A percentile compares a stretch with the other conserved stretches of the same genome.
phyloP scores from a whole-genome alignment of 148 eudicot genomes.

The Arbutus unedo region DNA sequence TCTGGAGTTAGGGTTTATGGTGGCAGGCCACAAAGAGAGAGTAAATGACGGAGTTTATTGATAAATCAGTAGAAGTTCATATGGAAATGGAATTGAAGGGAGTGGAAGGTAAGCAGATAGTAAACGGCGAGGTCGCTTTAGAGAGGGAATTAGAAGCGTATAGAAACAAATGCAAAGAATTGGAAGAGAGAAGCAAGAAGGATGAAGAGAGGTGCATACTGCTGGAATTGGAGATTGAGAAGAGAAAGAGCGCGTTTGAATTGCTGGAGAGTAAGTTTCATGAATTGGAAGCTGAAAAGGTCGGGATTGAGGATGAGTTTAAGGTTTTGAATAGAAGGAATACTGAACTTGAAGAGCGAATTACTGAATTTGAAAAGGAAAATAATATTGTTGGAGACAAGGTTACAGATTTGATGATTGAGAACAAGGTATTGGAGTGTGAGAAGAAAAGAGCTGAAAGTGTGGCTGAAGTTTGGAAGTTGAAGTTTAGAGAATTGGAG shows the following conservation, averaged over 20 bases:
- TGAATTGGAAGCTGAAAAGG: slow-evolving; percentile 31
- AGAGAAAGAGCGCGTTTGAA: slow-evolving; percentile 20
- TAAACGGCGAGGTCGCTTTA: background rate
- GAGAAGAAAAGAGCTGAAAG: slow-evolving; percentile 46
- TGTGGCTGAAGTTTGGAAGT: slow-evolving; percentile 43
- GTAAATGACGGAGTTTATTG: slow-evolving; percentile 9
- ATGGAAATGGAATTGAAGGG: background rate
- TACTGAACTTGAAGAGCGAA: slow-evolving; percentile 19
- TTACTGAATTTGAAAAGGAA: slow-evolving; percentile 7
- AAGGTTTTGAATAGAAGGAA: slow-evolving; percentile 34
- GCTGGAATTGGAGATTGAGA: slow-evolving; percentile 23
- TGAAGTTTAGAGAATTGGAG: slow-evolving; percentile 47
- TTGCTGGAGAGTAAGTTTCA: slow-evolving; percentile 26
- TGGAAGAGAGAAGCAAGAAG: slow-evolving; percentile 22
- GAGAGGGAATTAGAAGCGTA: slow-evolving; percentile 1
- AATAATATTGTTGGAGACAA: background rate
- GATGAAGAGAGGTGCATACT: slow-evolving; percentile 12
- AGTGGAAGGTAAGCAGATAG: background rate
- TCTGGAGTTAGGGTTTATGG: slow-evolving; percentile 7
- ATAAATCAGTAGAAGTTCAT: slow-evolving; percentile 3
- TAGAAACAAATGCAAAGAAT: slow-evolving; percentile 19
- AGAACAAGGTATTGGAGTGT: slow-evolving; percentile 51
- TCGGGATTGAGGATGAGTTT: slow-evolving; percentile 32
- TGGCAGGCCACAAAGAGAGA: background rate
- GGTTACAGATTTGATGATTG: slow-evolving; percentile 48